A percentile compares a stretch with the other conserved stretches of the same genome.
phyloP scores from a whole-genome alignment of 495 filamentous ascomycete species.

The Evernia prunastri region DNA sequence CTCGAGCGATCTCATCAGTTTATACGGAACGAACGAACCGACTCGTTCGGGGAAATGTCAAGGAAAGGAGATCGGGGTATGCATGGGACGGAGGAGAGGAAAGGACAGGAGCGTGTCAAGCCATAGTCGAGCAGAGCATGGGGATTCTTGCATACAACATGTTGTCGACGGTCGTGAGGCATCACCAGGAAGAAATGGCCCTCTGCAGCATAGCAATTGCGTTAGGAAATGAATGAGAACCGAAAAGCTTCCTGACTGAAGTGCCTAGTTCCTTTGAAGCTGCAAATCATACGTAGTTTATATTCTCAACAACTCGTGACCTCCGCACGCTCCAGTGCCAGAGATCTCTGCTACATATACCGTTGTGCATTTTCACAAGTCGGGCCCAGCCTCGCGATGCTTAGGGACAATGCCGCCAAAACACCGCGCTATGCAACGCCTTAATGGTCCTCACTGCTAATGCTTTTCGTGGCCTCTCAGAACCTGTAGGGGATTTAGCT shows the following conservation, averaged over 20 bases:
- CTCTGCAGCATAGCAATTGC: slow-evolving; percentile 3
- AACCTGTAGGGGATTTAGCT: slow-evolving; percentile 13
- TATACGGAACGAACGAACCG: slow-evolving; percentile 3
- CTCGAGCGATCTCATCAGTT: not conserved
- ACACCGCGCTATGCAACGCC: slow-evolving; percentile 24
- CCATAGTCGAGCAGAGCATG: slow-evolving; percentile 10
- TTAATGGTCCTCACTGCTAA: not conserved
- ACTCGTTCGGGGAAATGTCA: slow-evolving; percentile 10
- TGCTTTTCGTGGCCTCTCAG: not conserved
- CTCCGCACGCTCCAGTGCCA: not conserved
- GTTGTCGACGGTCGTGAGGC: slow-evolving; percentile 9
- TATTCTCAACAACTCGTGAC: not conserved
- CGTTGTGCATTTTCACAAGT: not conserved
- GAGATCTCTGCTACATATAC: not conserved
- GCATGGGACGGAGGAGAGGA: slow-evolving; percentile 7
- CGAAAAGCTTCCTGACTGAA: not conserved
- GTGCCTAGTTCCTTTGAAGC: not conserved
- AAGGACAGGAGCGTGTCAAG: slow-evolving; percentile 15
- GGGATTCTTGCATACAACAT: slow-evolving; percentile 17
- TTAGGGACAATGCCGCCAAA: slow-evolving; percentile 9
- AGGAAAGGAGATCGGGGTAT: slow-evolving; percentile 9
- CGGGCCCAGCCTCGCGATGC: not conserved
- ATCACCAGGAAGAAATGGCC: slow-evolving; percentile 6
- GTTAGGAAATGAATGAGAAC: slow-evolving; percentile 8
- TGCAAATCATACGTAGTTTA: not conserved